phyloP scores from a whole-genome alignment of 2,329 filamentous ascomycete genomes.

The Fusarium paranaense region DNA sequence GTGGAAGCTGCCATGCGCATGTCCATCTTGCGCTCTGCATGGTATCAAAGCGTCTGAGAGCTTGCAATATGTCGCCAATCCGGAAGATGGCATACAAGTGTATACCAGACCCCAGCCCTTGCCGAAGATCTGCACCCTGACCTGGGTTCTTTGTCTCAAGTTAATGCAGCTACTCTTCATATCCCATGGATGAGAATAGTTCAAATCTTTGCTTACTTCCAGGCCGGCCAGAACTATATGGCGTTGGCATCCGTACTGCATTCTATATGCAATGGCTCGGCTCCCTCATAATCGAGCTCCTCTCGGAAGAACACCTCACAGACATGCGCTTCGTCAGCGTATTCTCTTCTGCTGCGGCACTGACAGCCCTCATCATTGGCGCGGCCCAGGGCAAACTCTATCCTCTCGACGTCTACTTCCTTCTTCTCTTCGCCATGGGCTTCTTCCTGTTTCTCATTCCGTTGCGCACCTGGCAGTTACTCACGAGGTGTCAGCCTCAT shows the following conservation, averaged over 20 bases:
- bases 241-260: conserved; percentile 49
- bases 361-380: conserved; percentile 46
- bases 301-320: conserved; percentile 43
- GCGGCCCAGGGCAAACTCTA: conserved; percentile 35
- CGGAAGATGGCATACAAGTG: conserved; percentile 37
- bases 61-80: neutral
- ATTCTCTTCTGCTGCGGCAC: conserved; percentile 45
- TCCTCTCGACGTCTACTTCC: conserved; percentile 48
- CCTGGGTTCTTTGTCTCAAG: neutral
- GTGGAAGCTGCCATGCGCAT: conserved; percentile 14
- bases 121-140: neutral
- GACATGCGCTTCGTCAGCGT: conserved; percentile 49
- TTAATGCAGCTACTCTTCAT: neutral
- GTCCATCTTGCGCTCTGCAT: conserved; percentile 1
- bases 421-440: conserved; percentile 47
- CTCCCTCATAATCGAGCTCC: conserved; percentile 46
- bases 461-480: conserved; percentile 47
- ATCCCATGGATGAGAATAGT: conserved; percentile 5
- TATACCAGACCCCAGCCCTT: conserved; percentile 22
- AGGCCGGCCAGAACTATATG: conserved; percentile 49
- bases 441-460: conserved; percentile 49
- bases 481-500: conserved; percentile 47
- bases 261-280: conserved; percentile 54
- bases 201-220: conserved; percentile 39
- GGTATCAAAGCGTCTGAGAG: neutral